phyloP scores from a whole-genome alignment of 2,329 filamentous ascomycete genomes.

The Colletotrichum lentis region DNA sequence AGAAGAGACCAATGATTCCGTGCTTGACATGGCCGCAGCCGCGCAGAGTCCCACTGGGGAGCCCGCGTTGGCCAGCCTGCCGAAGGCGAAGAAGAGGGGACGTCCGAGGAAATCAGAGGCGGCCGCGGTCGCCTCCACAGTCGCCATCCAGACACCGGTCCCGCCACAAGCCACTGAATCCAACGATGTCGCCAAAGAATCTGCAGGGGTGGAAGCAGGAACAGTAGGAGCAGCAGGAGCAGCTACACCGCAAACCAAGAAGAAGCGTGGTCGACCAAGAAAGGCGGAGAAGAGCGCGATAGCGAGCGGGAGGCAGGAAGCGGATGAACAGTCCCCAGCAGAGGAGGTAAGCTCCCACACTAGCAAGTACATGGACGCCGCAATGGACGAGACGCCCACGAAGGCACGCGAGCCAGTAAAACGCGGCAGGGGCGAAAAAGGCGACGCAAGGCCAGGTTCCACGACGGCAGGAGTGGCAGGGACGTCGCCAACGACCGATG shows the following conservation, averaged over 20 bases:
- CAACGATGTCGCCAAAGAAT: background rate
- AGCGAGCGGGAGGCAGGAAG: conserved; percentile 29
- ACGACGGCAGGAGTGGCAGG: background rate
- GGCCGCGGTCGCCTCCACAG: background rate
- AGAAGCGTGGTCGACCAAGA: conserved; percentile 51
- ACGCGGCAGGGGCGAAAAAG: conserved; percentile 1
- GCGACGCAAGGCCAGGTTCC: background rate
- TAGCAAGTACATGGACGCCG: background rate
- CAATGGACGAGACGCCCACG: background rate
- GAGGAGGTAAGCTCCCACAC: background rate
- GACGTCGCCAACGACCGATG: background rate
- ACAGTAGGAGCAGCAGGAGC: conserved; percentile 22
- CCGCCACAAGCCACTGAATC: background rate
- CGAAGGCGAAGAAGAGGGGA: conserved; percentile 35
- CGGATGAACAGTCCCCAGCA: conserved; percentile 4
- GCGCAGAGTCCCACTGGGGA: background rate
- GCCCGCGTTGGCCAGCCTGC: background rate
- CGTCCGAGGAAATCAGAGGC: conserved; percentile 33
- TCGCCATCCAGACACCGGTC: background rate
- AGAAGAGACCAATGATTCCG: background rate
- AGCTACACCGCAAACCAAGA: conserved; percentile 26
- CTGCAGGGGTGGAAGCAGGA: conserved; percentile 5
- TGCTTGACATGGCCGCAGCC: conserved; percentile 14
- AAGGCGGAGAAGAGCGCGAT: conserved; percentile 45
- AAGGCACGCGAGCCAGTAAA: background rate